Evolutionary conservation across 768 basidiomycete species (phyloP), one percentile per base, ranked within the genome.

Genomic region (Xerocomellus chrysenteron): DNA sequence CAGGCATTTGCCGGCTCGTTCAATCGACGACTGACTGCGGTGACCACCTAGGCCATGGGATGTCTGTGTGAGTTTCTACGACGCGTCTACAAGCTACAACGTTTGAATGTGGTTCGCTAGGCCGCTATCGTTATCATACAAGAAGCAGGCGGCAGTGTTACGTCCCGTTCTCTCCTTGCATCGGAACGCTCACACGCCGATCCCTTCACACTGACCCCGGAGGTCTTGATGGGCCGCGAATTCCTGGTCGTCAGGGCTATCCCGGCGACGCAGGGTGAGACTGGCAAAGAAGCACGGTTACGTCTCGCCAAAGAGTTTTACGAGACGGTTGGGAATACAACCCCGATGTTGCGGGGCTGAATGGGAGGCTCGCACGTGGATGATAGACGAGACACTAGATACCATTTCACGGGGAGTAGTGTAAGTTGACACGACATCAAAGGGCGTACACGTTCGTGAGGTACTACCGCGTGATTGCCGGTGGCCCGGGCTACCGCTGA

Each of bases 51-150:
- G 80, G 79, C 85, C 88, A 16, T 95, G 92, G 93, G 91, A 94
- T 73, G 88, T 94, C 40, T 92, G 88, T 60, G 83, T 82, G 56
- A 68, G 81, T 73, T 36, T 39, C 19, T 51, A 6, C 13, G 32
- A 50, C 13, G 30, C 3, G 4, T 57, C 3, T 54, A 13, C 42
- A 5, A 2, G 47, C 5, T 8, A 7, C 35, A 10, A 14, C 1
- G 30, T 36, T 36, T 54, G 11, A 56, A 43, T 19, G 0, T 0
- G 2, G 42, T 26, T 19, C 19, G 10, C 32, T 60, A 84, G 77
- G 94, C 96, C 0, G 96, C 92, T 0, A 86, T 90, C 33, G 85
- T 95, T 61, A 93, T 98, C 62, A 87, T 91, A 2, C 81, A 90
- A 63, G 95, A 96, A 69, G 90, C 94, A 2, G 95, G 96, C 9